Evolutionary conservation across 306 rosid genomes (phyloP).

Genomic region (Crotalaria pallida): DNA sequence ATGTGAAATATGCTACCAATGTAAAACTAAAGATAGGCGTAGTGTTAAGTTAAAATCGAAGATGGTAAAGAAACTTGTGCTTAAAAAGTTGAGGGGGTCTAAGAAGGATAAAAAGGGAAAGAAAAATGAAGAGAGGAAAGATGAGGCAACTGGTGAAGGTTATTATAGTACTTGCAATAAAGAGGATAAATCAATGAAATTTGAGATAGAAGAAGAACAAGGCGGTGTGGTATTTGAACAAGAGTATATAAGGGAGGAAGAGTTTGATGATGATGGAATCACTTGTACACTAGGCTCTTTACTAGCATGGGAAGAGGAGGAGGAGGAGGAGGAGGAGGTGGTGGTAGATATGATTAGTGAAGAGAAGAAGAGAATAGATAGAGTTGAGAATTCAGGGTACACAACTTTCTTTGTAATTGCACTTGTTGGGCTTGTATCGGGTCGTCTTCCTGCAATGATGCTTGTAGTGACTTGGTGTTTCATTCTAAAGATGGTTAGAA

Average conservation of each 20-base stretch:
- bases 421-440: constrained; percentile 60
- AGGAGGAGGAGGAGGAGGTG: not conserved
- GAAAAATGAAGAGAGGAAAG: not conserved
- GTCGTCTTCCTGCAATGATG: constrained; percentile 46
- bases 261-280: constrained; percentile 16
- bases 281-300: not conserved
- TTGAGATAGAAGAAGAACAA: not conserved
- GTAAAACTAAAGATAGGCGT: constrained; percentile 22
- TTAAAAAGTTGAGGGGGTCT: constrained; percentile 45
- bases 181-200: not conserved
- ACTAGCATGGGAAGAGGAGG: not conserved
- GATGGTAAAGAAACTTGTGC: constrained; percentile 51
- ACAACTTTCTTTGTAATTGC: constrained; percentile 34
- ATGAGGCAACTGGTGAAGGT: constrained; percentile 22
- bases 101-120: constrained; percentile 19
- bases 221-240: not conserved
- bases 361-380: not conserved
- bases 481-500: constrained; percentile 29
- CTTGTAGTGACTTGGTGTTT: constrained; percentile 53
- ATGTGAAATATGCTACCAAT: not conserved
- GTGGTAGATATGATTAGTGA: not conserved
- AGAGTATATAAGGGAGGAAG: not conserved
- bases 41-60: constrained; percentile 38
- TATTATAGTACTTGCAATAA: constrained; percentile 14
- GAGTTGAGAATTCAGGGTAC: constrained; percentile 33